Conservation (phyloP, 1,284 basidiomycete genomes). For the Rhodotorula glutinis region DNA sequence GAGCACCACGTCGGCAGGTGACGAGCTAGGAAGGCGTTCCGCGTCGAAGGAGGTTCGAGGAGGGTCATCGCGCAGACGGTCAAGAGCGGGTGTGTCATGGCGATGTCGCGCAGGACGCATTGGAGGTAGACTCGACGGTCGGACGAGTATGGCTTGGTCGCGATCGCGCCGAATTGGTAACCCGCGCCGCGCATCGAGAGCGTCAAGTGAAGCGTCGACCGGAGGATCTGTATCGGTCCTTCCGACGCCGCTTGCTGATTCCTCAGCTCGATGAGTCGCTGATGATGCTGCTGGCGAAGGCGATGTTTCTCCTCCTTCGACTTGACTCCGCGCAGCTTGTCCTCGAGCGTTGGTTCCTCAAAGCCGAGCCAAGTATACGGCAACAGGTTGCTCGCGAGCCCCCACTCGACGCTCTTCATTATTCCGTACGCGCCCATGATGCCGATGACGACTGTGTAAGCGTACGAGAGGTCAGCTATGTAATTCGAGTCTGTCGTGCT, state of each 20-base stretch:
- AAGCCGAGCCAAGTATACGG: slow-evolving; percentile 37
- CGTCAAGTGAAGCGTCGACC: slow-evolving; percentile 21
- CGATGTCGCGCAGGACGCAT: slow-evolving; percentile 20
- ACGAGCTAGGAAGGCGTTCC: slow-evolving; percentile 8
- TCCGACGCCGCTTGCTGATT: slow-evolving; percentile 12
- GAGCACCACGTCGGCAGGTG: background rate
- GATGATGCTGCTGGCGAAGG: background rate
- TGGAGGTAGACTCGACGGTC: slow-evolving; percentile 10
- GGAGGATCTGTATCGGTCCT: slow-evolving; percentile 16
- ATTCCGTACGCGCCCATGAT: slow-evolving; percentile 32
- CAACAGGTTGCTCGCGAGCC: slow-evolving; percentile 23
- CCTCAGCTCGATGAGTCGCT: slow-evolving; percentile 15
- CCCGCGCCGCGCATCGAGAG: slow-evolving; percentile 35
- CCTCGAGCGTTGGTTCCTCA: slow-evolving; percentile 4
- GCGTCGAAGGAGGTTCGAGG: slow-evolving; percentile 13
- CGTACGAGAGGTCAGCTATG: background rate
- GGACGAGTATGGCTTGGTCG: slow-evolving; percentile 14
- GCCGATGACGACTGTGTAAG: slow-evolving; percentile 16
- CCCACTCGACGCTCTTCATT: slow-evolving; percentile 37
- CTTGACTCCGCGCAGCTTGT: background rate
- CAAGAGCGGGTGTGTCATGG: slow-evolving; percentile 23
- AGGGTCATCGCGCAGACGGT: slow-evolving; percentile 17
- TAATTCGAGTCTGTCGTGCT: background rate
- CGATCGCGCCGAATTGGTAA: slow-evolving; percentile 30
- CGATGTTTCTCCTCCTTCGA: background rate